phyloP scores from a whole-genome alignment of 2,329 filamentous ascomycete species.

The Fusarium tupiense region DNA sequence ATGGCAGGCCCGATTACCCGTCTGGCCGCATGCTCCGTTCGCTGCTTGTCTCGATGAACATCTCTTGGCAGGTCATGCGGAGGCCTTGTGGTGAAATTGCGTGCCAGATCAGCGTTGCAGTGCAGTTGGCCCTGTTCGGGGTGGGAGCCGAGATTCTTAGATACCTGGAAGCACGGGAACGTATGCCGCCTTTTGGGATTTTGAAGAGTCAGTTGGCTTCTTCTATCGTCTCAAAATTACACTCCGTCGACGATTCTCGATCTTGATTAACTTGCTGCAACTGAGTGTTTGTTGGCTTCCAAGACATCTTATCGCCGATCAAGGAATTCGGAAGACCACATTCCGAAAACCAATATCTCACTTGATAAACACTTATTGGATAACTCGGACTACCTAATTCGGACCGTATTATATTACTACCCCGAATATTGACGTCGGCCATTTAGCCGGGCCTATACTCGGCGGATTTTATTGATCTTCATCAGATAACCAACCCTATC shows the following conservation, averaged over 20 bases:
- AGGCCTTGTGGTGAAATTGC: not conserved
- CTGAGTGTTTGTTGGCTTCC: not conserved
- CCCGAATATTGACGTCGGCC: not conserved
- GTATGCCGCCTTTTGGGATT: not conserved
- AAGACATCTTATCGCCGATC: slow-evolving; percentile 8
- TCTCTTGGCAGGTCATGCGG: not conserved
- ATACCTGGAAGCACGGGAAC: slow-evolving; percentile 1
- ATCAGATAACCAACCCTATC: not conserved
- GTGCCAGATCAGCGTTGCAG: not conserved
- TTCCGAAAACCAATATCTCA: not conserved
- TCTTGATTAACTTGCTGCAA: not conserved
- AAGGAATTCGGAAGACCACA: slow-evolving; percentile 16
- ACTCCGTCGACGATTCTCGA: not conserved
- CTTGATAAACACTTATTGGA: not conserved
- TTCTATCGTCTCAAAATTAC: not conserved
- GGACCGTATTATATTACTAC: not conserved
- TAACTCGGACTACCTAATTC: not conserved
- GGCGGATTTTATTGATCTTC: not conserved
- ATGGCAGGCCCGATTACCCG: not conserved
- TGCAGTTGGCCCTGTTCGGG: not conserved
- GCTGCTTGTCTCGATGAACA: not conserved
- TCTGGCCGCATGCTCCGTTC: not conserved
- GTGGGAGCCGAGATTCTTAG: not conserved
- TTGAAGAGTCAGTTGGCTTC: not conserved
- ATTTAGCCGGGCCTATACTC: not conserved